Base-by-base conservation (phyloP, 805 yeast genomes). In the Candida saitoana region DNA sequence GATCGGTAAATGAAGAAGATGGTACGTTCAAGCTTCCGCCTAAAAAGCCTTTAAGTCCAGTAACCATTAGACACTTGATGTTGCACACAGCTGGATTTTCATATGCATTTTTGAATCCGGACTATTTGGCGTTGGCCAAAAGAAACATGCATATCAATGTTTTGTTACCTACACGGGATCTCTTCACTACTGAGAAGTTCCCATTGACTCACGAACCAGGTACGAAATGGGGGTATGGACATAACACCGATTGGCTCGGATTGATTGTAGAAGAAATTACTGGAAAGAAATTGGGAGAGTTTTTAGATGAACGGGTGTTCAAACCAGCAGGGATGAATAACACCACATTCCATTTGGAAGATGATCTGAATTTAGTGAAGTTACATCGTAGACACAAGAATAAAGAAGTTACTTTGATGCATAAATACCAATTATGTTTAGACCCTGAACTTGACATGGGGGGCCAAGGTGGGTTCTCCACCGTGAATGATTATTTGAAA, bases 401-500 rank as follows among this genome's bases (percentile, higher is more conserved):
- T 17, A 54, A 52, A 4, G 30, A 44, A 14, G 36, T 44, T 16
- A 36, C 41, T n/a, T 43, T 48, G 19, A 41, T 47, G 30, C 45
- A 35, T 14, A 40, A 37, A 14, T 49, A 52, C 27, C 50, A 54
- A 11, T 52, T 54, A 22, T 47, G 52, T 2, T 43, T 48, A 40
- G 63, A 51, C 32, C 56, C 56, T 16, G 46, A 27, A 31, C 39
- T 65, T 6, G 73, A 69, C 44, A 61, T 67, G 66, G 74, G 74
- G 5, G 74, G 74, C n/a, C 71, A 62, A 41, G 74, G 74, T 2
- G 56, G 66, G 39, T 63, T 59, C 41, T 67, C 70, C 1, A 60
- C 62, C 2, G 63, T 62, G 1, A 57, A 51, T 2, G 74, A 69
- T 49, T 69, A 60, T 42, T 53, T 69, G 44, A 65, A 59, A 41